Base-by-base conservation (phyloP, 768 basidiomycete genomes). In the Pulveroboletus sp. region DNA sequence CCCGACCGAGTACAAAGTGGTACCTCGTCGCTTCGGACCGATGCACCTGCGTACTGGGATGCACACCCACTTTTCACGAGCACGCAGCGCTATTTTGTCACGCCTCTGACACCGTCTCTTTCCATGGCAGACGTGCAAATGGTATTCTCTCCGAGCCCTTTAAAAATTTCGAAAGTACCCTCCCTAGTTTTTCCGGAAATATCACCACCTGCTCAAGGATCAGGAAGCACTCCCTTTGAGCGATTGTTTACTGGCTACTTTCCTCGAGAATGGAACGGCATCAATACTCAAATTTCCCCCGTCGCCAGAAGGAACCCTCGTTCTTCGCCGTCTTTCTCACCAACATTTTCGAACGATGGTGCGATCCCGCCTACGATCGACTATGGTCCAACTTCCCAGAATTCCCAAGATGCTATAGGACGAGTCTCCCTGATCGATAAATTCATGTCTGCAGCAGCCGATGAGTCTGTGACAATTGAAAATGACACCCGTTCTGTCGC, bases 91-190 rank as follows among this genome's bases (percentile, higher is more conserved):
- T 21, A 51, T 36, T 27, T 55, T 31, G 15, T 55, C 26, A 21
- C 43, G 3, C 52, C 56, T 5, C 51, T 57, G 2, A 52, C 62
- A 40, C 56, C 62, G 26, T 54, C 51, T 12, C 33, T 43, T 30
- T 39, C 50, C 4, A 30, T 15, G 11, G 18, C 44, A 27, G 57
- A 56, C 31, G 45, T 40, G 17, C 52, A 56, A 36, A 44, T 51
- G 46, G 39, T 54, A n/a, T 57, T 65, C 21, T 66, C 68, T 3
- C 66, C 64, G 37, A 69, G 60, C 43, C 66, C 66, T 18, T 46
- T 69, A 15, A 44, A 55, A 5, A 14, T 55, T 7, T 60, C 61
- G 0, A 54, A 53, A 26, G 46, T 47, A 6, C 58, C 61, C 5
- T 52, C 52, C 36, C 32, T 64, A 41, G 37, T 53, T 5, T 57